Conservation (phyloP, 192 early-diverging fungal species). For the Coemansia sp. region DNA sequence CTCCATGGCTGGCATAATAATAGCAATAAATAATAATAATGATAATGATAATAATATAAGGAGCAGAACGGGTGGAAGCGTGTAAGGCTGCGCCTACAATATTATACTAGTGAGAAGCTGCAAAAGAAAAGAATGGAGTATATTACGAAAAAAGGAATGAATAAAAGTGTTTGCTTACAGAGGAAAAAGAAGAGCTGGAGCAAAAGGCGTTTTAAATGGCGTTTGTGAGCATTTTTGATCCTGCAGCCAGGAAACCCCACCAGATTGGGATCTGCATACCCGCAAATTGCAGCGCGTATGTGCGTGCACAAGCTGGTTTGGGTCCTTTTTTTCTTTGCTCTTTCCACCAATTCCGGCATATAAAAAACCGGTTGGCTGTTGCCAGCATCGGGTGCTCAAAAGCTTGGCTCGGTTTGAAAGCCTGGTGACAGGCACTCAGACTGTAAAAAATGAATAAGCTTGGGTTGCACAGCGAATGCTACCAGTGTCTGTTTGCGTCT, state of each 20-base stretch:
- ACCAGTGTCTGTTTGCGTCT: not conserved
- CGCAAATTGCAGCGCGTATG: not conserved
- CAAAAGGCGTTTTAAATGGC: no score
- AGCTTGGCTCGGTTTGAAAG: no score
- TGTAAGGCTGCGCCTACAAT: not conserved
- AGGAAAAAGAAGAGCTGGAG: no score
- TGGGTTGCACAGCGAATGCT: not conserved
- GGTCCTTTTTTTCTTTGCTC: not conserved
- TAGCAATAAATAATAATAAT: not conserved
- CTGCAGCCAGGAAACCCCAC: not conserved
- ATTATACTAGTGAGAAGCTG: not conserved
- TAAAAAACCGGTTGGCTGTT: no score
- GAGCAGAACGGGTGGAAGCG: not conserved
- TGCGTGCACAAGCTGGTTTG: not conserved
- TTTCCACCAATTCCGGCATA: no score
- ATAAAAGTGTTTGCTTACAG: no score
- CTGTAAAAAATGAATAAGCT: not conserved
- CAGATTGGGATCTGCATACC: not conserved
- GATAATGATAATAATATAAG: not conserved
- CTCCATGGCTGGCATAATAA: slow-evolving; percentile 35
- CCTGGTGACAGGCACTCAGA: not conserved
- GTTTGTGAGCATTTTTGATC: not conserved
- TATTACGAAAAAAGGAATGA: not conserved
- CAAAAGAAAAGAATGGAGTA: not conserved
- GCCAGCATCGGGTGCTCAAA: no score